These are phyloP conservation scores for Pistacia integerrima DNA, from an alignment of 345 rosid species.

Conservation along the genomic window DNA sequence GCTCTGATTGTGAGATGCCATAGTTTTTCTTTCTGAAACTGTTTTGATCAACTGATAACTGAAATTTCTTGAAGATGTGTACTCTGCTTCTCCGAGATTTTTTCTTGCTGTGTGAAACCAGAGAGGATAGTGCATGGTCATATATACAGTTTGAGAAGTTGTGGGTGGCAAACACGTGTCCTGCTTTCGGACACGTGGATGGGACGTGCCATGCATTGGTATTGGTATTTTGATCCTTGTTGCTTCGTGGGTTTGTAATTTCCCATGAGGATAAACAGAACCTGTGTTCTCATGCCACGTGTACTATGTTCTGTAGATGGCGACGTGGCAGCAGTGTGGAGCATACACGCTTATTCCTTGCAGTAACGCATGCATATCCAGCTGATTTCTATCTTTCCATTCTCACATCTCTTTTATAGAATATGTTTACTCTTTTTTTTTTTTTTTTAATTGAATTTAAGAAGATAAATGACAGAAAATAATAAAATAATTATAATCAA, in stretches of 20 bases:
- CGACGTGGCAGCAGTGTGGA: neutral
- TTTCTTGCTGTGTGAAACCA: neutral
- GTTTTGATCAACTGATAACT: neutral
- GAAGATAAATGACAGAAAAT: neutral
- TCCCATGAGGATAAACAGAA: neutral
- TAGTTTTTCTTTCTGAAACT: constrained; percentile 8
- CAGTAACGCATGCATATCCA: neutral
- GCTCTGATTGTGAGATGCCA: constrained; percentile 60
- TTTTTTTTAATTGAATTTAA: neutral
- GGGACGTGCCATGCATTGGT: constrained; percentile 23
- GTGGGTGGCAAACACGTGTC: constrained; percentile 15
- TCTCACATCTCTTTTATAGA: too few species aligned
- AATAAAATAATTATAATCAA: too few species aligned
- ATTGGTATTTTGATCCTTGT: neutral
- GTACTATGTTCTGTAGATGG: too few species aligned
- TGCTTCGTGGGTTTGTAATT: constrained; percentile 1
- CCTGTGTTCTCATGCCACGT: neutral
- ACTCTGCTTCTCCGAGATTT: neutral
- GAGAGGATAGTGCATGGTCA: neutral
- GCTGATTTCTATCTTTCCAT: too few species aligned
- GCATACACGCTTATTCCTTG: neutral
- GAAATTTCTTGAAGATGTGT: neutral
- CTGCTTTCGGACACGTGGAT: constrained; percentile 26
- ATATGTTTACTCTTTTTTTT: too few species aligned
- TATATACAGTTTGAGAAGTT: neutral